A percentile compares a stretch with the other conserved stretches of the same genome.
Conservation (phyloP, 257 asterid species). For the Fraxinus anomala region DNA sequence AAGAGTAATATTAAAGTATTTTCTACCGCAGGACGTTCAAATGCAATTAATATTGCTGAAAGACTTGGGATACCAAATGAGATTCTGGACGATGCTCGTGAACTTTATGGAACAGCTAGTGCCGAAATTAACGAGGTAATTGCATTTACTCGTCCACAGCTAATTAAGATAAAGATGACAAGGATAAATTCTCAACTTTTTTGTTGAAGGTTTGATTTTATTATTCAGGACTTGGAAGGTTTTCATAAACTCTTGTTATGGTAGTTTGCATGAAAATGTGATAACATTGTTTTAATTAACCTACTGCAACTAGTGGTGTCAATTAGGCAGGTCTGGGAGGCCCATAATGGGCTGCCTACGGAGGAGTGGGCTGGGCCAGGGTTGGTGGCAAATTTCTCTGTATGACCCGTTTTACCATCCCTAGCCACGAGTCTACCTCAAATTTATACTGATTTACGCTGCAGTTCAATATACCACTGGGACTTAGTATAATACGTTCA, state of each 20-base stretch:
- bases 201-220: neutral
- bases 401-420: neutral
- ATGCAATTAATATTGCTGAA: conserved; percentile 93
- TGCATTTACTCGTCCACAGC: conserved; percentile 19
- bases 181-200: conserved; percentile 16
- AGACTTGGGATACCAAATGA: conserved; percentile 80
- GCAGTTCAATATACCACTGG: neutral
- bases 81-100: conserved; percentile 74
- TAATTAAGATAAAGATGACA: conserved; percentile 21
- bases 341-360: neutral
- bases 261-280: neutral
- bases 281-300: neutral
- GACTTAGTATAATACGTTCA: neutral
- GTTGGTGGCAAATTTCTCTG: neutral
- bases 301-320: neutral
- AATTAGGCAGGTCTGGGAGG: neutral
- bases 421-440: neutral
- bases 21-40: conserved; percentile 76
- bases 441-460: neutral
- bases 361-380: neutral
- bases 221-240: conserved; percentile 4
- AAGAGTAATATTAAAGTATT: conserved; percentile 13
- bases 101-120: conserved; percentile 87
- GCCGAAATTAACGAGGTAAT: conserved; percentile 92
- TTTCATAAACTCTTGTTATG: neutral